Base-by-base conservation (phyloP, 2,329 filamentous ascomycete species). In the Botryotinia convoluta region DNA sequence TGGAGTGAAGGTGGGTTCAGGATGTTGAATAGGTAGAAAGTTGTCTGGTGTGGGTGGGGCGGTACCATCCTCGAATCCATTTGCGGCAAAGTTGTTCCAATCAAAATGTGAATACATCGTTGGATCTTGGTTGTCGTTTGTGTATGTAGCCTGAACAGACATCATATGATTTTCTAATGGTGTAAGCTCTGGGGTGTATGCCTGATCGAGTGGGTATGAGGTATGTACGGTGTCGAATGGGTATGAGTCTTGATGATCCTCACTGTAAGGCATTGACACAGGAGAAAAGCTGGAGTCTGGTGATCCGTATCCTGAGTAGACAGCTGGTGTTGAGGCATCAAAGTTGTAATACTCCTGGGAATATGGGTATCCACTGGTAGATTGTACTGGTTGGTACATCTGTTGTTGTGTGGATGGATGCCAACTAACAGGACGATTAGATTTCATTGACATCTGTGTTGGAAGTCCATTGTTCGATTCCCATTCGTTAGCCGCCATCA, bases 351-450 rank as follows among this genome's bases (percentile, higher is more conserved):
- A 76, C 16, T 78, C 75, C 35, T 75, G 69, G 39, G 72, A 59
- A 44, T 76, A 74, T 85, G 82, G 69, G 45, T 42, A 85, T 84
- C n/a, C 73, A 83, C 83, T 67, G 83, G 84, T 48, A 57, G 72
- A 73, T 61, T 77, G 77, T 81, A 79, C 70, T 84, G 79, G 79
- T 73, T 82, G 82, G 48, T 79, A 82, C 73, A 82, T 78, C 72
- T 71, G 73, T 73, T 80, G 78, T 73, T 88, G 85, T 16, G 90
- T 88, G 35, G 88, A 87, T 4, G 92, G 91, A 80, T 94, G 92
- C 92, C 92, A 94, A 84, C 92, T 94, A 63, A 93, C 84, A 9
- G 92, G 92, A 60, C 92, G 87, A 70, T 83, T 82, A 57, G 85
- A 82, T 79, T 83, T 74, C 42, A 69, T 61, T 48, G 76, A 74